Percentiles rank a stretch among this genome's conserved stretches.
phyloP scores from a whole-genome alignment of 2,329 filamentous ascomycete species.

The Diplodia corticola region DNA sequence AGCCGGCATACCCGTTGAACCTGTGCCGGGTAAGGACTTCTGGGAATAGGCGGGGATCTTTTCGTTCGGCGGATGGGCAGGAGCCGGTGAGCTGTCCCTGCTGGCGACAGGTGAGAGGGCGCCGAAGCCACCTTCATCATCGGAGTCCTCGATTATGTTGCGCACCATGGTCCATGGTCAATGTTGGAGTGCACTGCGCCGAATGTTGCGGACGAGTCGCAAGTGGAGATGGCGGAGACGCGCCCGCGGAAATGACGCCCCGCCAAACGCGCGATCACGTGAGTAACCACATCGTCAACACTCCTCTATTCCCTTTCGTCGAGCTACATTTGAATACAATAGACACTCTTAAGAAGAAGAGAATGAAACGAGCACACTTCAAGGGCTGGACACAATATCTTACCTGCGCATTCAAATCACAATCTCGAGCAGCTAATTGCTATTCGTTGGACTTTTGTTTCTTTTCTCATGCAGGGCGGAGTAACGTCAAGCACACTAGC shows the following conservation, averaged over 20 bases:
- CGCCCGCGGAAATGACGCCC: neutral
- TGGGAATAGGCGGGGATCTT: slow-evolving; percentile 26
- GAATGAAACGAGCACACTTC: neutral
- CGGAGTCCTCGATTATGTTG: slow-evolving; percentile 38
- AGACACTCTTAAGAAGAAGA: neutral
- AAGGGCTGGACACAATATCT: neutral
- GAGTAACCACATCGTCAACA: neutral
- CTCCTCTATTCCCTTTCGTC: too few relatives aligned
- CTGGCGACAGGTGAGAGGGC: slow-evolving; percentile 23
- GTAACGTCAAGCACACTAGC: too few relatives aligned
- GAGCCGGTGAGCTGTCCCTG: slow-evolving; percentile 4
- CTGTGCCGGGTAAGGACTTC: slow-evolving; percentile 27
- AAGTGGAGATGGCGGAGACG: neutral
- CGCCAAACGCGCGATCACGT: neutral
- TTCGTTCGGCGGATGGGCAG: slow-evolving; percentile 19
- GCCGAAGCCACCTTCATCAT: slow-evolving; percentile 39
- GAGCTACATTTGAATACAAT: too few relatives aligned
- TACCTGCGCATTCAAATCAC: neutral
- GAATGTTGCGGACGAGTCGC: neutral
- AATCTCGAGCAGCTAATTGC: neutral
- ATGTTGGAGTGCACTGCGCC: neutral
- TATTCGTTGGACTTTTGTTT: neutral
- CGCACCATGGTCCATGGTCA: slow-evolving; percentile 15
- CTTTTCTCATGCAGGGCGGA: neutral
- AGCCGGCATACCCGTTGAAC: slow-evolving; percentile 31